Base-by-base conservation (phyloP, 2,329 filamentous ascomycete species). In the Sarocladium brachiariae region DNA sequence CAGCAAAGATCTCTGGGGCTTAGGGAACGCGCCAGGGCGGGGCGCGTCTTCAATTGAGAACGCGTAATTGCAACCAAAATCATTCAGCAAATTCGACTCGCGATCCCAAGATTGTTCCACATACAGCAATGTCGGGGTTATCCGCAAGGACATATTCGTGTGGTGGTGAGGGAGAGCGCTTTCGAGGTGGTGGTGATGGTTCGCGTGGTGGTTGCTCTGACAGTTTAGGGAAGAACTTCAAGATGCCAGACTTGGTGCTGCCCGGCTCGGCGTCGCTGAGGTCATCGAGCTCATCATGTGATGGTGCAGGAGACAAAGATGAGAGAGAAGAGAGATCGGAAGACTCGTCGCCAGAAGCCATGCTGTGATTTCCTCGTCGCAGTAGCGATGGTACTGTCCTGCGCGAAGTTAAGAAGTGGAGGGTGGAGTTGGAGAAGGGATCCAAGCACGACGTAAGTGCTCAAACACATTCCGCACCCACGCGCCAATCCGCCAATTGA, bases 101-200 rank as follows among this genome's bases (percentile, higher is more conserved):
- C 6, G 23, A 37, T 37, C 19, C 19, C 46, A 37, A 37, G 2
- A 25, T 13, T 5, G 24, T 14, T 5, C 4, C 18, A 88, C 91
- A 70, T 78, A 96, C 91, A 59, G 92, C 87, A 71, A 97, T 91
- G 64, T 93, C 87, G 55, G 87, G 80, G 67, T 95, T 96, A 66
- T 97, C 92, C 55, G 89, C 89, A 51, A 96, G 75, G 24, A 89
- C 85, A 68, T 86, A 88, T 75, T 96, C 89, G 67, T 96, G 92
- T 8, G 89, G 84, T 58, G 92, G 92, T 57, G 91, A 96, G 18
- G 89, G 84, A 52, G 86, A 84, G 65, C 92, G 79, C 75, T 93
- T 95, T 62, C 81, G 82, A 61, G 83, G 76, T 52, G 83, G 83
- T 55, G 85, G 83, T 58, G 83, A 80, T 50, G 75, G 70, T 61